Base-by-base conservation (phyloP, 192 early-diverging fungal genomes). In the Coemansia aciculifera region DNA sequence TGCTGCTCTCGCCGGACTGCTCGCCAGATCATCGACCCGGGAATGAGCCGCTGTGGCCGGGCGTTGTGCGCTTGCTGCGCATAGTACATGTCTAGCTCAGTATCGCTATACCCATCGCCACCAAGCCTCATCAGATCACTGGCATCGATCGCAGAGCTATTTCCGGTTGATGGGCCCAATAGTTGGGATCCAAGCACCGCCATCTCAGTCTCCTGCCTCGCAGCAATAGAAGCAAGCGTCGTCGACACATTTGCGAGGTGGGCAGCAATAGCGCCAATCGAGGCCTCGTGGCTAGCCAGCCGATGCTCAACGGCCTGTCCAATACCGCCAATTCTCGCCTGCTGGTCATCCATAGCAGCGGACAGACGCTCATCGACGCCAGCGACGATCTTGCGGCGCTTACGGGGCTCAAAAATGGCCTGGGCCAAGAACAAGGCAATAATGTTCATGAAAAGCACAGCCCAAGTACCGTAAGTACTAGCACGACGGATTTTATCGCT, bases 401-500 rank as follows among this genome's bases (percentile, higher is more conserved):
- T 91, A 15, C 86, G 64, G 17, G 90, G 91, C 64, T 93, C 92
- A 56, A 93, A 89, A 49, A 91, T 81, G 1, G 88, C 87, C 59
- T 93, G 92, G 0, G 91, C 89, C 46, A 88, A 62, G 17, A 91
- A 75, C 73, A 91, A 85, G 15, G 90, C 83, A 32, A 89, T 38
- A 5, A 91, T 62, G 59, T 93, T 91, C 40, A 88, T 72, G n/a
- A 76, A 75, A 68, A 89, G 81, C n/a, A 90, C 81, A 23, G 89
- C 88, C 89, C 88, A 91, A 0, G 91, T 91, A 29, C 87, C 90
- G 48, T 92, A 92, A 5, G 89, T 92, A 64, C 84, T 87, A 13
- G 88, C 89, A 12, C 87, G 84, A 15, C 92, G 88, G 57, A 93
- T 93, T 81, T 93, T 93, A 78, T 93, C 92, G 74, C 90, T 91